These are phyloP conservation scores for Fraxinus excelsior DNA, from an alignment of 257 asterid genomes.

Conservation along the genomic window DNA sequence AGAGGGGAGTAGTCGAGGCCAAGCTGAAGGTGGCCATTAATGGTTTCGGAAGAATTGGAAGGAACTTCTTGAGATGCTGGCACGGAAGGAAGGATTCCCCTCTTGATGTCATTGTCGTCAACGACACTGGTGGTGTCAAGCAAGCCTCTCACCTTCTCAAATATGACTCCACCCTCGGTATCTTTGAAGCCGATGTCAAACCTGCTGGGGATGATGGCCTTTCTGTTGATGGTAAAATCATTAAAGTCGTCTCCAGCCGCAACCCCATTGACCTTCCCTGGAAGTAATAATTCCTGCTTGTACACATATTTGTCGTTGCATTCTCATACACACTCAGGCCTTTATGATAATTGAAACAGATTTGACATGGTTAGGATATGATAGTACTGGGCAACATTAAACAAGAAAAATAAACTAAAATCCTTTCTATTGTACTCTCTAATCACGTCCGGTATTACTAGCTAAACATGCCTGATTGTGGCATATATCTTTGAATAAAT, in stretches of 20 bases:
- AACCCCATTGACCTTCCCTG: slow-evolving; percentile 71
- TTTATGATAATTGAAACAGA: no score
- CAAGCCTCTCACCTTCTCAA: slow-evolving; percentile 98
- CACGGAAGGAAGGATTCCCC: slow-evolving; percentile 94
- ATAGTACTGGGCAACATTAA: no score
- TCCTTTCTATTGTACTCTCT: background rate
- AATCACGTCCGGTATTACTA: background rate
- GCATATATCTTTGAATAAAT: background rate
- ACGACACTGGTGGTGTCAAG: slow-evolving; percentile 96
- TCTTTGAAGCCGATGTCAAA: slow-evolving; percentile 83
- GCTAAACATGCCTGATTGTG: background rate
- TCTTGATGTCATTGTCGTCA: slow-evolving; percentile 79
- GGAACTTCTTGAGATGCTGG: slow-evolving; percentile 96
- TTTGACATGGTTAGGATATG: no score
- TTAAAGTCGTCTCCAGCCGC: slow-evolving; percentile 66
- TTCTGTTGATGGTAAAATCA: slow-evolving; percentile 74
- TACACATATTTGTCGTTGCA: background rate
- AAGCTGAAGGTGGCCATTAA: slow-evolving; percentile 88
- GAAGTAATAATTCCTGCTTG: slow-evolving; percentile 30
- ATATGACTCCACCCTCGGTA: slow-evolving; percentile 96
- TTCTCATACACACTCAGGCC: background rate
- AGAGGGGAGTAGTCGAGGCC: slow-evolving; percentile 74
- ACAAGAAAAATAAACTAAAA: background rate
- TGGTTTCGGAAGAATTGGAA: slow-evolving; percentile 90
- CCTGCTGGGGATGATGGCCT: slow-evolving; percentile 63